A percentile compares a stretch with the other conserved stretches of the same genome.
phyloP scores from a whole-genome alignment of 306 rosid species.

The Cyamopsis tetragonoloba region DNA sequence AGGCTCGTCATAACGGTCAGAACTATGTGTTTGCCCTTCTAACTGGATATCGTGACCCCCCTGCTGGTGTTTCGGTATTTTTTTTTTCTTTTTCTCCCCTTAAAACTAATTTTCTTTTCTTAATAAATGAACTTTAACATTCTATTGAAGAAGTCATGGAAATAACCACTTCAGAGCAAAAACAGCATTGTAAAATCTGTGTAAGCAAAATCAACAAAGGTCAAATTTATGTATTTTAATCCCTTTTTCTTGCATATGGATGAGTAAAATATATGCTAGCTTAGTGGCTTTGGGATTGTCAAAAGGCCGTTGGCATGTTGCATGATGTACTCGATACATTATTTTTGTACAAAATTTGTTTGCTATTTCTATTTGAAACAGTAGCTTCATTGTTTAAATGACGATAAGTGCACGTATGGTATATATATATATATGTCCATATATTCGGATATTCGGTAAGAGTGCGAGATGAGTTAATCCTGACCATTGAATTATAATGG shows the following conservation, averaged over 20 bases:
- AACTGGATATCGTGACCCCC: slow-evolving; percentile 95
- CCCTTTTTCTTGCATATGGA: not conserved
- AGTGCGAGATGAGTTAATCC: not conserved
- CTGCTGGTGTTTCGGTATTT: slow-evolving; percentile 90
- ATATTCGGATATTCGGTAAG: too few relatives aligned
- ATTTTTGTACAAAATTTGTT: not conserved
- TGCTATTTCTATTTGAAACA: not conserved
- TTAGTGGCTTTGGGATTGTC: not conserved
- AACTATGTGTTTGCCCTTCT: slow-evolving; percentile 85
- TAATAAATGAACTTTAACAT: not conserved
- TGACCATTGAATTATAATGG: not conserved
- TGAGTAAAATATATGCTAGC: not conserved
- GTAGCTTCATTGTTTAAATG: too few relatives aligned
- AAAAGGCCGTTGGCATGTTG: slow-evolving; percentile 6
- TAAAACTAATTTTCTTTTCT: not conserved
- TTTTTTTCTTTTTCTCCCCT: not conserved
- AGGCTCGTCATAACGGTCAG: slow-evolving; percentile 99
- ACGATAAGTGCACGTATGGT: too few relatives aligned
- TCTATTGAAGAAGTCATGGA: not conserved
- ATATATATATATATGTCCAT: too few relatives aligned
- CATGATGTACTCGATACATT: too few relatives aligned
- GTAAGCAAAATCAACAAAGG: not conserved
- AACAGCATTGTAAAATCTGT: not conserved
- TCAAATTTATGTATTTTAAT: not conserved
- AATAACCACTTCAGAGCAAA: not conserved